Base-by-base conservation (phyloP, 2,329 filamentous ascomycete species). In the Sarocladium oryzae region DNA sequence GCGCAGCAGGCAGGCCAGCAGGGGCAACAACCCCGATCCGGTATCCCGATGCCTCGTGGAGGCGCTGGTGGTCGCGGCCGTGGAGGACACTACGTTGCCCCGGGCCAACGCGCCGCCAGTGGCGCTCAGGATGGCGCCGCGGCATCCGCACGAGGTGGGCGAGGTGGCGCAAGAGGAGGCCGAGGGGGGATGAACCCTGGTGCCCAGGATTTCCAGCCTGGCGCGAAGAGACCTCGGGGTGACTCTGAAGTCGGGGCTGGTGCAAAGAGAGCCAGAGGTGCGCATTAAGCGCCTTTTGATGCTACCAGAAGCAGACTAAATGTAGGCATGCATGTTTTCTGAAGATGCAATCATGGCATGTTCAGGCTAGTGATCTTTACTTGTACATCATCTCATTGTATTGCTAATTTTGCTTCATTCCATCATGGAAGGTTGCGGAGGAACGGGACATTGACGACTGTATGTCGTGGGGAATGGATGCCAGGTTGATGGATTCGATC, bases 141-240 rank as follows among this genome's bases (percentile, higher is more conserved):
- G 51, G 57, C 56, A 52, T 56, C 63, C 56, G 56, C 66, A 16
- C 58, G 70, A 20, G 63, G 69, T 46, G 65, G 67, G 43, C 69
- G 76, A 40, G 74, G 76, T 23, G 72, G 68, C 41, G 60, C 57
- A 15, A 58, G 69, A 36, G 69, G 69, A 21, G 67, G 70, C 28
- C 69, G 75, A 20, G 65, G 65, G 10, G 67, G 53, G 10, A 58
- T 82, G 57, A 82, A 78, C 56, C 72, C 75, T 1, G 66, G 66
- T 11, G 79, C 75, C 9, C 68, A 73, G 46, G 81, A 83, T 52
- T 77, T 81, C 57, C 78, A 81, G 37, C 74, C 76, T 8, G 78
- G 79, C 3, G 77, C 72, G 56, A 82, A 83, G 65, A 71, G 79
- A 24, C 72, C 77, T 13, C 69, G 79, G 50, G 78, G 81, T 46